Evolutionary conservation across 179 eudicot species (phyloP), one percentile per base, ranked within the genome.

Genomic region (Spergularia azorica): DNA sequence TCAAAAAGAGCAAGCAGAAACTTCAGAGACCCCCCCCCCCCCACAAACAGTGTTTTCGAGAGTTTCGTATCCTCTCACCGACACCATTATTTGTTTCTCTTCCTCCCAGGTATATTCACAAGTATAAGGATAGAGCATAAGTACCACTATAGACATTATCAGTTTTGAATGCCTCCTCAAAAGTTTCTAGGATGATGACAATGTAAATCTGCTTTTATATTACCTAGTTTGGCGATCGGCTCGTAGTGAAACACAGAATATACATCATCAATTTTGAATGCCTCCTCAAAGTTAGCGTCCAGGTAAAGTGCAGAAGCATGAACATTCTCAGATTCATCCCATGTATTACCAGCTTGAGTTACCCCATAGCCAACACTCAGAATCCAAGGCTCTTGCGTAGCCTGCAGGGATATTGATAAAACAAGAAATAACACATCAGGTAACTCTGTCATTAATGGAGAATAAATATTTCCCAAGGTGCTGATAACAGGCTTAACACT

Each of bases 221-320:
- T 78, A 84, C 79, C 86, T 76, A 46, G 54, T 55, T 74, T 73
- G 60, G 69, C 46, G 39, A 77, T 59, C n/a, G 76, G 79, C 73
- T 57, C 88, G 69, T 85, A 87, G 77, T 82, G 89, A 69, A 87
- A 81, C 67, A 79, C 83, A 38, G 87, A 81, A 16, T 87, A 81
- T 57, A 78, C 60, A 71, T 80, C 90, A 64, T 80, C 89, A 78
- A 85, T 87, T 73, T 71, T 58, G 83, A 84, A 75, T 67, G 81
- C 80, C 63, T 82, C 84, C 72, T 80, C 84, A 70, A 80, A 68
- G 74, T 76, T 85, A 71, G 83, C 86, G 78, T 83, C 84, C 78
- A 86, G 78, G 76, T 84, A 83, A 14, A 82, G 67, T 70, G 86
- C 75, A 48, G 87, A 79, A 57, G 75, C 77, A 58, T 77, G 75